These are phyloP conservation scores for Alternaria arbusti DNA, from an alignment of 2,329 filamentous ascomycete genomes.

Conservation along the genomic window DNA sequence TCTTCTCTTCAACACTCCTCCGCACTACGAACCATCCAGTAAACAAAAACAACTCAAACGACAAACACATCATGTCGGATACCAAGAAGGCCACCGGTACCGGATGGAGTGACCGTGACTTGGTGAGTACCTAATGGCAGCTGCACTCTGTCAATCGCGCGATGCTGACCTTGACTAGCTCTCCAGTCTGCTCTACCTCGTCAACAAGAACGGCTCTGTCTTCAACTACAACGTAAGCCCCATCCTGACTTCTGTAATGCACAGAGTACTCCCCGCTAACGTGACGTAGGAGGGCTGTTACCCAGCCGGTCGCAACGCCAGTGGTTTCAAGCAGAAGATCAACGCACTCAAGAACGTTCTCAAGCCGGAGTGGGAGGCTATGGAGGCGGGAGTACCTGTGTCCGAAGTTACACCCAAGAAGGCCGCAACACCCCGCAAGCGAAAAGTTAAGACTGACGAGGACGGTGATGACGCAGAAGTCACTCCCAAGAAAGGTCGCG, in stretches of 20 bases:
- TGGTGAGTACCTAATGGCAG: background rate
- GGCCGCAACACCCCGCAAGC: conserved; percentile 21
- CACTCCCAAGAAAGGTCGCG: conserved; percentile 9
- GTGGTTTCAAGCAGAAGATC: conserved; percentile 30
- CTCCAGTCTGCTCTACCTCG: conserved; percentile 13
- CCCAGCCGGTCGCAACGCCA: conserved; percentile 25
- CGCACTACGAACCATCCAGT: background rate
- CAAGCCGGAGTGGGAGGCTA: conserved; percentile 19
- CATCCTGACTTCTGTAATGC: background rate
- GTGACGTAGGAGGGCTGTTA: conserved; percentile 21
- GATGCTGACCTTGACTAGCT: conserved; percentile 20
- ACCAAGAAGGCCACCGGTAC: background rate
- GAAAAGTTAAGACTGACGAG: conserved; percentile 17
- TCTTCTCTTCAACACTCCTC: background rate
- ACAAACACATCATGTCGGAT: background rate
- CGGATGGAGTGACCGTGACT: background rate
- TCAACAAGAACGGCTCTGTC: conserved; percentile 10
- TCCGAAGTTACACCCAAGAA: conserved; percentile 4
- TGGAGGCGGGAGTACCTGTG: conserved; percentile 17
- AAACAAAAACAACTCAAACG: background rate
- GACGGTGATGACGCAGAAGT: background rate
- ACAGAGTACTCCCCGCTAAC: background rate
- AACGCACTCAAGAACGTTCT: conserved; percentile 15
- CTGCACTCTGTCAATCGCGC: background rate
- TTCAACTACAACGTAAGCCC: conserved; percentile 21